Evolutionary conservation across 345 rosid genomes (phyloP).

Genomic region (Populus deltoides): DNA sequence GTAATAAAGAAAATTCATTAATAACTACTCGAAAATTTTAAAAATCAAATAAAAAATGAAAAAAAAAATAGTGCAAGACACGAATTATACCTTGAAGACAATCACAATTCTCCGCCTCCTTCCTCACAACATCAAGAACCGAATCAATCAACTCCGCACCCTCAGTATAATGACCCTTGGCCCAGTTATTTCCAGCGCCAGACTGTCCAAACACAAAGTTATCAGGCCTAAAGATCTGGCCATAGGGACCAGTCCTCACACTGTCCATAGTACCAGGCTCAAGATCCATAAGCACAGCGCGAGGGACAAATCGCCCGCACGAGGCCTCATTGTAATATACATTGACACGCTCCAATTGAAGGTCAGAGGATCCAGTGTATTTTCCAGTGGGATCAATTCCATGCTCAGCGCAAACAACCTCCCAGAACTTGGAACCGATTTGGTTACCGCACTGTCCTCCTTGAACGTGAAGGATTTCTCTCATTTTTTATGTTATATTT

Average conservation of each 20-base stretch:
- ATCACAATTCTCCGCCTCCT: conserved; percentile 29
- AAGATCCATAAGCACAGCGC: conserved; percentile 30
- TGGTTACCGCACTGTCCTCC: conserved; percentile 33
- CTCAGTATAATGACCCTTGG: conserved; percentile 28
- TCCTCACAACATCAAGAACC: conserved; percentile 28
- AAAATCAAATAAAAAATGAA: not conserved
- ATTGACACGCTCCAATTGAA: conserved; percentile 26
- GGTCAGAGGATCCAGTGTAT: conserved; percentile 22
- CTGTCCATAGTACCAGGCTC: conserved; percentile 36
- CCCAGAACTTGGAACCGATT: conserved; percentile 30
- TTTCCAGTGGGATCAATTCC: conserved; percentile 27
- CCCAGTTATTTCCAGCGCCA: conserved; percentile 33
- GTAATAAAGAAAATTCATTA: not conserved
- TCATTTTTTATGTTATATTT: conserved; percentile 5
- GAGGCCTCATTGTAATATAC: conserved; percentile 29
- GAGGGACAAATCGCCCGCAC: conserved; percentile 26
- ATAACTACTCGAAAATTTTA: not conserved
- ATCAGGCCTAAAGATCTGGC: conserved; percentile 29
- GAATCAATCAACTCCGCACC: conserved; percentile 30
- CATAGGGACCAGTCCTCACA: conserved; percentile 29
- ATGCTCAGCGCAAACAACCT: conserved; percentile 29
- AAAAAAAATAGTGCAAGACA: too few relatives aligned
- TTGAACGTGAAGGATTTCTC: conserved; percentile 33
- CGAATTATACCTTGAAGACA: conserved; percentile 23
- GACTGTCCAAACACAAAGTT: conserved; percentile 31